A percentile compares a stretch with the other conserved stretches of the same genome.
Conservation (phyloP, 257 asterid species). For the Ajuga chamaepitys region DNA sequence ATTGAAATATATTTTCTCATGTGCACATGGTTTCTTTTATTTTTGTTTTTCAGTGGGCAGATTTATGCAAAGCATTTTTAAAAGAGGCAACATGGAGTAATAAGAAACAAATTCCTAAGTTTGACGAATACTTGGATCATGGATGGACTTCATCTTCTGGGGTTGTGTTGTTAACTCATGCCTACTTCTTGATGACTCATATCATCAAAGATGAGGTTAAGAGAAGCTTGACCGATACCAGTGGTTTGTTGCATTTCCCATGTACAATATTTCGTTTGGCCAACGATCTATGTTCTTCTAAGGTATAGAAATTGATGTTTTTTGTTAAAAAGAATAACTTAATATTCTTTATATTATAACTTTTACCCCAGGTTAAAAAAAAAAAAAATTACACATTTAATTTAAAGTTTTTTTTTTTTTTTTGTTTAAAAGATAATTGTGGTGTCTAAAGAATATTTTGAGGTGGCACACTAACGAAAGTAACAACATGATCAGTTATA, state of each 20-base stretch:
- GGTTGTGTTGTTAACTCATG: constrained; percentile 13
- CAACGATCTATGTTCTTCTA: neutral
- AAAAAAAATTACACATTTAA: too few relatives aligned
- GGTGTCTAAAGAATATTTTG: too few relatives aligned
- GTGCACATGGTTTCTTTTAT: neutral
- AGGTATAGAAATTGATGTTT: neutral
- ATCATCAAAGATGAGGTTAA: constrained; percentile 16
- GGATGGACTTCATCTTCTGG: constrained; percentile 30
- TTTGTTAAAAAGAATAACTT: too few relatives aligned
- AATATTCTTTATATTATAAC: neutral
- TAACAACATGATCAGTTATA: too few relatives aligned
- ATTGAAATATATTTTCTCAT: neutral
- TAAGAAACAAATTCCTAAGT: neutral
- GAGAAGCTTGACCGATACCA: neutral
- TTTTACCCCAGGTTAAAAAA: neutral
- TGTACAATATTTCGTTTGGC: constrained; percentile 9
- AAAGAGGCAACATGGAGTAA: constrained; percentile 10
- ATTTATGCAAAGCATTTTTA: constrained; percentile 19
- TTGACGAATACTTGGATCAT: constrained; percentile 21
- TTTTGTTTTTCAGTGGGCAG: constrained; percentile 19
- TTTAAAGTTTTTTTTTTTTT: too few relatives aligned
- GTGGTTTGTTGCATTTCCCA: neutral
- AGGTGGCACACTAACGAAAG: too few relatives aligned
- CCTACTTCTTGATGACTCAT: constrained; percentile 15
- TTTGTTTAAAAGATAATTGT: too few relatives aligned